phyloP scores from a whole-genome alignment of 371 early-diverging fungal genomes.

The Rhizopus sp. region DNA sequence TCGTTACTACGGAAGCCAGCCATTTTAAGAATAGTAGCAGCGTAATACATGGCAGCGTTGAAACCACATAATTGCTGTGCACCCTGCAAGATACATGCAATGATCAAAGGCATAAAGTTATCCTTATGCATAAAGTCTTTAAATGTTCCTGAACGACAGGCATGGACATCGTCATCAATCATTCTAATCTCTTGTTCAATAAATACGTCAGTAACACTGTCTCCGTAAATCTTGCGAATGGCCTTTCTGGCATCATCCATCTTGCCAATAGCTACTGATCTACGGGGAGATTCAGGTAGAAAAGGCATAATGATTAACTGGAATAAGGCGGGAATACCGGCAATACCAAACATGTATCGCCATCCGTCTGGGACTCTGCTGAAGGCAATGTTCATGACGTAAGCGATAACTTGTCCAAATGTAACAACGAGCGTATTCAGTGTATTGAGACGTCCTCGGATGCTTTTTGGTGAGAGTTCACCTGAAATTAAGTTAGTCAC shows the following conservation, averaged over 20 bases:
- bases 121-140: slow-evolving; percentile 52
- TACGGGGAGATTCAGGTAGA: slow-evolving; percentile 60
- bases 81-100: slow-evolving; percentile 60
- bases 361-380: slow-evolving; percentile 49
- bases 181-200: slow-evolving; percentile 52
- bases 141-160: slow-evolving; percentile 48
- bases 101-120: slow-evolving; percentile 58
- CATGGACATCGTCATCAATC: slow-evolving; percentile 46
- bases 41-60: slow-evolving; percentile 74
- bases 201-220: slow-evolving; percentile 43
- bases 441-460: slow-evolving; percentile 55
- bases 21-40: slow-evolving; percentile 66
- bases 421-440: slow-evolving; percentile 56
- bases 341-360: slow-evolving; percentile 61
- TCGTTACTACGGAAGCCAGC: slow-evolving; percentile 59
- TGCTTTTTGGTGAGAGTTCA: slow-evolving; percentile 37
- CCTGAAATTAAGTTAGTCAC: slow-evolving; percentile 3
- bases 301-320: slow-evolving; percentile 47
- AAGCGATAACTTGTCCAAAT: slow-evolving; percentile 58
- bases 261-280: slow-evolving; percentile 48
- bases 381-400: slow-evolving; percentile 50
- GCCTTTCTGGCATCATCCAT: slow-evolving; percentile 44
- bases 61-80: slow-evolving; percentile 69
- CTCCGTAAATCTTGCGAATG: slow-evolving; percentile 55
- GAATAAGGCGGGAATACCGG: slow-evolving; percentile 36